A percentile compares a stretch with the other conserved stretches of the same genome.
phyloP scores from a whole-genome alignment of 139 green algal genomes.

The Chlamydomonas schloesseri region DNA sequence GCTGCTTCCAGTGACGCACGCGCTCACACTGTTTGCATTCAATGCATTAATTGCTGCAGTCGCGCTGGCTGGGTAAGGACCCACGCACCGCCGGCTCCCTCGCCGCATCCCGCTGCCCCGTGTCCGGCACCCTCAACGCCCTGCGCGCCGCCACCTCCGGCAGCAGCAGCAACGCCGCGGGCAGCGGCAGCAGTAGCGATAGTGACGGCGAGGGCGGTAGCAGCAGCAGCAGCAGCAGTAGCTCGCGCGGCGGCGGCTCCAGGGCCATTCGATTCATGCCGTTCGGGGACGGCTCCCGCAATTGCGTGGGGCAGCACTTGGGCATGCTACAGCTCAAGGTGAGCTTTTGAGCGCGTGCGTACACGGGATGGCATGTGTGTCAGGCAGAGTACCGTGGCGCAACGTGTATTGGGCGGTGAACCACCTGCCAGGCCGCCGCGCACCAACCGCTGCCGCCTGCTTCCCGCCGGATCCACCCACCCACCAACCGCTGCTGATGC shows the following conservation, averaged over 20 bases:
- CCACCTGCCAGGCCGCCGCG: too few relatives aligned
- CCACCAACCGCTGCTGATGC: too few relatives aligned
- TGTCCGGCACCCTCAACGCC: background rate
- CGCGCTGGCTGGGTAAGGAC: background rate
- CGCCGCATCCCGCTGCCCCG: slow-evolving; percentile 14
- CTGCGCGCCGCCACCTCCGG: background rate
- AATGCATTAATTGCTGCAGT: too few relatives aligned
- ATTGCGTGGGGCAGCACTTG: slow-evolving; percentile 37
- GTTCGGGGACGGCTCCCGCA: slow-evolving; percentile 20
- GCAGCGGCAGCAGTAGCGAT: background rate
- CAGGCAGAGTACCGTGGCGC: too few relatives aligned
- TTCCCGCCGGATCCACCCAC: too few relatives aligned
- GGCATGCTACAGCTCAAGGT: slow-evolving; percentile 22
- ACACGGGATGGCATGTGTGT: too few relatives aligned
- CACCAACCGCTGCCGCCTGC: too few relatives aligned
- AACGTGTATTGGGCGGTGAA: too few relatives aligned
- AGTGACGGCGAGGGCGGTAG: background rate
- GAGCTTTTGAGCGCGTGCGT: too few relatives aligned
- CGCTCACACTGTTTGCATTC: too few relatives aligned
- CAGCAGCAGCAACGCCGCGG: background rate
- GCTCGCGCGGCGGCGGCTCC: background rate
- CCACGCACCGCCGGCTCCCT: background rate
- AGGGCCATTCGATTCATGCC: slow-evolving; percentile 22
- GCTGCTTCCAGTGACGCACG: too few relatives aligned
- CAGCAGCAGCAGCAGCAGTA: background rate